Evolutionary conservation across 768 basidiomycete species (phyloP).

Genomic region (Amyloporia xantha): DNA sequence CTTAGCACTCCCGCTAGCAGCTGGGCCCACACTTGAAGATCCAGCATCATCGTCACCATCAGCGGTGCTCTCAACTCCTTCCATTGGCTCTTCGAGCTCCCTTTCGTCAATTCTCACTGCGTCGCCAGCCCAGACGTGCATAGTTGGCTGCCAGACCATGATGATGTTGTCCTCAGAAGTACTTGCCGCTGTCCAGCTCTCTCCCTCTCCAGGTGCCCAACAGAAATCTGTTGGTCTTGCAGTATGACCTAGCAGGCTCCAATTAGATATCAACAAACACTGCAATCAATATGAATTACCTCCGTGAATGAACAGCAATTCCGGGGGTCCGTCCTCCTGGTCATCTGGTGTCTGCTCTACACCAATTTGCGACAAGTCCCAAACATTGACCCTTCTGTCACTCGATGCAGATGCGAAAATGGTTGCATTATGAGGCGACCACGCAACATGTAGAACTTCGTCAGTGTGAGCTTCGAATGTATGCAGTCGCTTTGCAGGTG

Average conservation of each 20-base stretch:
- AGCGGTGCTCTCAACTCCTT: constrained; percentile 50
- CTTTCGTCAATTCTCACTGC: constrained; percentile 78
- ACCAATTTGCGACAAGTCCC: constrained; percentile 90
- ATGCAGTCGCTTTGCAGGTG: constrained; percentile 71
- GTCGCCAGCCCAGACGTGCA: constrained; percentile 90
- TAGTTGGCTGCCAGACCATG: constrained; percentile 96
- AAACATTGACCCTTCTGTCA: constrained; percentile 89
- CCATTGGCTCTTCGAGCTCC: constrained; percentile 83
- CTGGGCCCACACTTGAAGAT: neutral
- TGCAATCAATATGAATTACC: constrained; percentile 38
- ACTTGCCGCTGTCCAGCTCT: constrained; percentile 81
- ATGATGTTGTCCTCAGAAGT: constrained; percentile 96
- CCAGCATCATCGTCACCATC: neutral
- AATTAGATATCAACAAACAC: neutral
- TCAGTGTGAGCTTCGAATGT: constrained; percentile 91
- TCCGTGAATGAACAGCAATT: constrained; percentile 93
- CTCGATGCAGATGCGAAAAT: constrained; percentile 94
- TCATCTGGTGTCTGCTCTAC: constrained; percentile 97
- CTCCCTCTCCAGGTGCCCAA: constrained; percentile 82
- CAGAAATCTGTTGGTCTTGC: constrained; percentile 89
- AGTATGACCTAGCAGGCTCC: constrained; percentile 72
- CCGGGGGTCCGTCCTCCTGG: constrained; percentile 96
- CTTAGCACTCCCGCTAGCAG: neutral
- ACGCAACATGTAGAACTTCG: constrained; percentile 88
- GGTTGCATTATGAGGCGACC: constrained; percentile 91